Evolutionary conservation across 768 basidiomycete genomes (phyloP).

Genomic region (Leccinum subtestaceum): DNA sequence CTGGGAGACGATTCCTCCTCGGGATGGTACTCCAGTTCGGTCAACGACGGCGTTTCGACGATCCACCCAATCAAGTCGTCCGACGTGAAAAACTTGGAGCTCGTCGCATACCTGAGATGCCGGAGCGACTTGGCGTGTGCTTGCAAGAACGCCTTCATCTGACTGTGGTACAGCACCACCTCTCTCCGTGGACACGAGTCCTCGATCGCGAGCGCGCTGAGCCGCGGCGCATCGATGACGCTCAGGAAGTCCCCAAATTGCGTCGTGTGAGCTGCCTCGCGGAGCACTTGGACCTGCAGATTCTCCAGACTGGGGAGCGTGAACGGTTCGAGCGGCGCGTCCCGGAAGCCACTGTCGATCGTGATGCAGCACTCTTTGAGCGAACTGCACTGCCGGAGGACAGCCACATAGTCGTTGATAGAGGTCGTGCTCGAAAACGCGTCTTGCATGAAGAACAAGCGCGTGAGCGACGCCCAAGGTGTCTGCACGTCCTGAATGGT

Average conservation of each 20-base stretch:
- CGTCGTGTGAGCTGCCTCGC: constrained; percentile 14
- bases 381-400: constrained; percentile 21
- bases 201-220: constrained; percentile 16
- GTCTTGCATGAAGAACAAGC: constrained; percentile 25
- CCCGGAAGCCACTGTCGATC: constrained; percentile 11
- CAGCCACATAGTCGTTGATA: constrained; percentile 17
- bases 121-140: constrained; percentile 11
- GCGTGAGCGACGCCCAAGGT: constrained; percentile 20
- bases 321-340: constrained; percentile 10
- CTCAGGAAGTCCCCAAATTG: constrained; percentile 19
- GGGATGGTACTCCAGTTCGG: constrained; percentile 23
- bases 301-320: constrained; percentile 19
- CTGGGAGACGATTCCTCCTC: constrained; percentile 22
- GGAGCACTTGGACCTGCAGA: constrained; percentile 17
- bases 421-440: constrained; percentile 19
- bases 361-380: constrained; percentile 22
- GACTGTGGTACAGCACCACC: constrained; percentile 9
- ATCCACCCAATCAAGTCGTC: constrained; percentile 18
- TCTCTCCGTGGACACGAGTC: constrained; percentile 18
- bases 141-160: constrained; percentile 17
- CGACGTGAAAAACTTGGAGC: constrained; percentile 18
- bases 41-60: constrained; percentile 17
- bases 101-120: constrained; percentile 15
- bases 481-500: constrained; percentile 13
- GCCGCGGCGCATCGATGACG: constrained; percentile 15